Conservation (phyloP, 805 yeast species). For the Lachancea kluyveri region DNA sequence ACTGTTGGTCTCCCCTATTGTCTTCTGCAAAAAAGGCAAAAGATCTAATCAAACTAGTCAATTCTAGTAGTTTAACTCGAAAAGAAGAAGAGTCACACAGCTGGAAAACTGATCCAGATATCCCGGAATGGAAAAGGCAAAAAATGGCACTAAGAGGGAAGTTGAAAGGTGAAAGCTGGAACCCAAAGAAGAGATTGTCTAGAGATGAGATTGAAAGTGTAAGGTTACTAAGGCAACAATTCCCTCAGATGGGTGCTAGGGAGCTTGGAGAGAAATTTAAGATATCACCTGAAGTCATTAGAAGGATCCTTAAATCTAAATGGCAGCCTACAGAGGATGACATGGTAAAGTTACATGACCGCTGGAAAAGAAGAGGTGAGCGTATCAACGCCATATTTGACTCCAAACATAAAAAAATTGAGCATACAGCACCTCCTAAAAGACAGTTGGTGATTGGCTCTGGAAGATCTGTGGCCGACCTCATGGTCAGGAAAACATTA, state of each 20-base stretch:
- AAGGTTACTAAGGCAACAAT: constrained; percentile 43
- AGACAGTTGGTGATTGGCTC: constrained; percentile 5
- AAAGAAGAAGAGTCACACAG: constrained; percentile 12
- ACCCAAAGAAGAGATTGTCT: constrained; percentile 60
- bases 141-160: constrained; percentile 58
- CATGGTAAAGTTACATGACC: constrained; percentile 33
- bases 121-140: constrained; percentile 69
- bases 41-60: constrained; percentile 14
- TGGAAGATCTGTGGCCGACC: constrained; percentile 4
- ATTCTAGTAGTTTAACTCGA: constrained; percentile 13
- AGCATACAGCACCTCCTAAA: not conserved
- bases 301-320: constrained; percentile 69
- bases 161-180: constrained; percentile 54
- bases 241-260: constrained; percentile 55
- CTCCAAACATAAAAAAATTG: constrained; percentile 1
- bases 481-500: constrained; percentile 1
- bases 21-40: constrained; percentile 14
- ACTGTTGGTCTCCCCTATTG: too few species aligned
- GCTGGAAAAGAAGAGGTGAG: constrained; percentile 51
- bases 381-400: constrained; percentile 27
- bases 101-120: constrained; percentile 37
- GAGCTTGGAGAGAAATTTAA: constrained; percentile 59
- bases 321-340: constrained; percentile 69
- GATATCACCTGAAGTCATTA: constrained; percentile 74
- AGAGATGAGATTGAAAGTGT: constrained; percentile 65